Evolutionary conservation across 2,329 filamentous ascomycete genomes (phyloP), one percentile per base, ranked within the genome.

Genomic region (Alternaria ethzedia): DNA sequence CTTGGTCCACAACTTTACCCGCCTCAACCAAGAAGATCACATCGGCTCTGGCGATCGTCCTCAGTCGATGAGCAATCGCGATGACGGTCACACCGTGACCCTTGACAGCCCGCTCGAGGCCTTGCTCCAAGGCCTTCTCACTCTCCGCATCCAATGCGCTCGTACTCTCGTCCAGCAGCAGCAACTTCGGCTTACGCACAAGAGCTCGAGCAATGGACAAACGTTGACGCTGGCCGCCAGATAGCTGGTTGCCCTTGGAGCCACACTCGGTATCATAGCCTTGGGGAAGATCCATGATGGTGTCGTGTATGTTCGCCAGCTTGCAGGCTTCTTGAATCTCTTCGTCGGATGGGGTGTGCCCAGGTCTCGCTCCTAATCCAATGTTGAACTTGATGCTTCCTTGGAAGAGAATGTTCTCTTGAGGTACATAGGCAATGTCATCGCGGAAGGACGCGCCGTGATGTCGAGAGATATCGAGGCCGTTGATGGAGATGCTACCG

Each of bases 291-390:
- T 83, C 79, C 60, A 82, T 80, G 68, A 93, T 90, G 23, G 86
- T 88, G 25, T 92, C 88, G 78, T 92, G 89, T 65, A 93, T 91
- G 72, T 91, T 90, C 36, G 90, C 90, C 15, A 90, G 79, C 60
- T 85, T 85, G 73, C 90, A 92, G 0, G 90, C 90, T 57, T 87
- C 86, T 66, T 89, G 84, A 49, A 92, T 88, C 50, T 91, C 89
- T 9, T 82, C 85, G 47, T 88, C 81, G 1, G 84, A 86, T 2
- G 86, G 86, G 32, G 86, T 83, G 44, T 85, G 81, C 12, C 83
- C 85, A 2, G 88, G 88, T 1, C 83, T 81, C 3, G 86, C 84
- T 43, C 82, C 83, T 4, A 84, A 76, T 3, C 75, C 75, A 21
- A 84, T 75, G 63, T 84, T 85, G 75, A 83, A 85, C 17, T 76